Percentiles rank a stretch among this genome's conserved stretches.
Evolutionary conservation across 352 stramenopile genomes (phyloP).

Genomic region (Thalassiosira exigua): DNA sequence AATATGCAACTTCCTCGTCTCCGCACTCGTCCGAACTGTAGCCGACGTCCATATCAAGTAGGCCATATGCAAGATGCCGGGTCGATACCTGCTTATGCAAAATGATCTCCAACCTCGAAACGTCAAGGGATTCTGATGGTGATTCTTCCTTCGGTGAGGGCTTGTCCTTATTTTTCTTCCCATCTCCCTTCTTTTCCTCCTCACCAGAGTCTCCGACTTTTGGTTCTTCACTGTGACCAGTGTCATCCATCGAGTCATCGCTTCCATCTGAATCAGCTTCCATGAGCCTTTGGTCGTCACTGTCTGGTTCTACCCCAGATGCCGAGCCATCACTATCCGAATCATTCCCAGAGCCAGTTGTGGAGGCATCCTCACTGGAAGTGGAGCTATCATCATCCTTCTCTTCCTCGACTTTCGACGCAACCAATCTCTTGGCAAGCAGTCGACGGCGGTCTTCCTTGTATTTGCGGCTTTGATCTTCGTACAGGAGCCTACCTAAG

Average conservation of each 20-base stretch:
- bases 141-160: slow-evolving; percentile 15
- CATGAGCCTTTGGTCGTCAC: slow-evolving; percentile 73
- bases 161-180: background rate
- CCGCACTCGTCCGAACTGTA: slow-evolving; percentile 86
- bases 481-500: slow-evolving; percentile 67
- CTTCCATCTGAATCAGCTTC: background rate
- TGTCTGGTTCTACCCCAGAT: slow-evolving; percentile 75
- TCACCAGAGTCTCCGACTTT: background rate
- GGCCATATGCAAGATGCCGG: slow-evolving; percentile 66
- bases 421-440: slow-evolving; percentile 62
- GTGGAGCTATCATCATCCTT: slow-evolving; percentile 58
- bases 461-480: slow-evolving; percentile 71
- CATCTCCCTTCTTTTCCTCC: slow-evolving; percentile 30
- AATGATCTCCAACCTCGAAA: slow-evolving; percentile 33
- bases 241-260: slow-evolving; percentile 12
- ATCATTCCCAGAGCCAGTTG: slow-evolving; percentile 65
- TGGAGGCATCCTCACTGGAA: slow-evolving; percentile 40
- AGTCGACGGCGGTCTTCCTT: slow-evolving; percentile 73
- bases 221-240: background rate
- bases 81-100: slow-evolving; percentile 76
- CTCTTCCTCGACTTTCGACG: slow-evolving; percentile 43
- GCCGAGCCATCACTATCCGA: slow-evolving; percentile 70
- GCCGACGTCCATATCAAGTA: slow-evolving; percentile 82
- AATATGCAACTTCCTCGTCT: slow-evolving; percentile 83
- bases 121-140: slow-evolving; percentile 26